Percentiles rank a stretch among this genome's conserved stretches.
phyloP scores from a whole-genome alignment of 1,284 basidiomycete genomes.

The Moesziomyces parantarcticus region DNA sequence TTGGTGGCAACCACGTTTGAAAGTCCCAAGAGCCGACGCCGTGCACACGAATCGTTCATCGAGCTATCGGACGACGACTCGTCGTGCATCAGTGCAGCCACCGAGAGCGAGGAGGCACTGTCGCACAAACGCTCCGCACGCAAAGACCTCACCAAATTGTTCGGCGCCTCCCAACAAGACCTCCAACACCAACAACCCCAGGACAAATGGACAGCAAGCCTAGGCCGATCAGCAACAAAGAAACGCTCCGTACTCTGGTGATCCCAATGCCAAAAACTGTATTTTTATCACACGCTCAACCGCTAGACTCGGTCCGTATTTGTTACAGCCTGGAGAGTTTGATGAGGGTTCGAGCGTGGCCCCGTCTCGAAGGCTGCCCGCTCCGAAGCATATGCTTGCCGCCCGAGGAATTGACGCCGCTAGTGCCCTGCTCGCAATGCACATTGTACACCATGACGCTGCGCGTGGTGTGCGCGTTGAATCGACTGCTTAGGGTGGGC shows the following conservation, averaged over 20 bases:
- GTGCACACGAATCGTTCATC: conserved; percentile 26
- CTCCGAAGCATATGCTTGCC: too few species aligned
- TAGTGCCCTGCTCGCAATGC: too few species aligned
- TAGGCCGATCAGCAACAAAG: conserved; percentile 7
- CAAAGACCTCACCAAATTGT: conserved; percentile 42
- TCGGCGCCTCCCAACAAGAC: conserved; percentile 28
- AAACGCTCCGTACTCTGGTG: conserved; percentile 1
- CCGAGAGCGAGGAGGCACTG: neutral
- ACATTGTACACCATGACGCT: too few species aligned
- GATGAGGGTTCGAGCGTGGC: too few species aligned
- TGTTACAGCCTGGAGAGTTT: too few species aligned
- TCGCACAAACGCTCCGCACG: neutral
- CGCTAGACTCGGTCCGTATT: too few species aligned
- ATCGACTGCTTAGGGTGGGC: conserved; percentile 10
- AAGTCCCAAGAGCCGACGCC: conserved; percentile 12
- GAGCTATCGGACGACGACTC: conserved; percentile 22
- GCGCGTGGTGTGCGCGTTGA: too few species aligned
- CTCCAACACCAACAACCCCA: too few species aligned
- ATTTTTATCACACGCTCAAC: conserved; percentile 2
- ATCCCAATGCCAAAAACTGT: neutral
- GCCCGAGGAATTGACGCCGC: too few species aligned
- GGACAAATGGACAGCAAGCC: conserved; percentile 15
- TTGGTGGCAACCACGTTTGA: conserved; percentile 27
- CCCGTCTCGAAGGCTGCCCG: too few species aligned
- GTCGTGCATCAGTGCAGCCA: neutral